These are phyloP conservation scores for Xylaria sp. DNA, from an alignment of 2,329 filamentous ascomycete genomes.

Conservation along the genomic window DNA sequence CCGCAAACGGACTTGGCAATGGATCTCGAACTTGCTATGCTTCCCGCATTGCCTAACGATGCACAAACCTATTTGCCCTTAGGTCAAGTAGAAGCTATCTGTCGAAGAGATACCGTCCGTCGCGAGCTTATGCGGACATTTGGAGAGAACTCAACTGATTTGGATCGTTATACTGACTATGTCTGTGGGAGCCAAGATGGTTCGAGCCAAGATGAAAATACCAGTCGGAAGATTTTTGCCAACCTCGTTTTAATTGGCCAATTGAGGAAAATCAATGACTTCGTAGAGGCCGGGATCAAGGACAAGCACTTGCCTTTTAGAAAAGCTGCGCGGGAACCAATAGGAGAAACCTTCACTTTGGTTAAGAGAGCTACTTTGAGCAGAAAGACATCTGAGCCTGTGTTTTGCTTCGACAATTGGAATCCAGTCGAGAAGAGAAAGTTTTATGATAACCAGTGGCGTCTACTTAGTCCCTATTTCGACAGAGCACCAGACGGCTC, in stretches of 20 bases:
- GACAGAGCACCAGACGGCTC: constrained; percentile 19
- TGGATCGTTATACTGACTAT: constrained; percentile 22
- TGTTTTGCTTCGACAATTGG: constrained; percentile 28
- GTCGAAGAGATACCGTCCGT: constrained; percentile 19
- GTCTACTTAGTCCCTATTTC: constrained; percentile 31
- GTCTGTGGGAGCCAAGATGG: constrained; percentile 21
- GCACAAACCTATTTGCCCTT: constrained; percentile 24
- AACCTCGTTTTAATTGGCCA: constrained; percentile 23
- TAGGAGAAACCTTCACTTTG: not conserved
- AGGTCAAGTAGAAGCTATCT: constrained; percentile 18
- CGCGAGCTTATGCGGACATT: constrained; percentile 15
- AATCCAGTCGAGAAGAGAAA: constrained; percentile 11
- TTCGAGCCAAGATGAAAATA: constrained; percentile 3
- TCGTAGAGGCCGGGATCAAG: constrained; percentile 22
- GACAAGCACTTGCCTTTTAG: constrained; percentile 32
- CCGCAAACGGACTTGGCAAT: not conserved
- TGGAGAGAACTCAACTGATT: not conserved
- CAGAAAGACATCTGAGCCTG: constrained; percentile 2
- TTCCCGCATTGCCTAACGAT: constrained; percentile 7
- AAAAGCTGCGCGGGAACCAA: not conserved
- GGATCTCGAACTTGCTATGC: constrained; percentile 21
- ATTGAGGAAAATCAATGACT: constrained; percentile 15
- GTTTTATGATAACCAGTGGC: constrained; percentile 30
- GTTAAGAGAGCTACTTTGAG: constrained; percentile 17
- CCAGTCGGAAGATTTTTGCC: constrained; percentile 31